Evolutionary conservation across 805 yeast genomes (phyloP), one percentile per base, ranked within the genome.

Genomic region (Scheffersomyces stipitis): DNA sequence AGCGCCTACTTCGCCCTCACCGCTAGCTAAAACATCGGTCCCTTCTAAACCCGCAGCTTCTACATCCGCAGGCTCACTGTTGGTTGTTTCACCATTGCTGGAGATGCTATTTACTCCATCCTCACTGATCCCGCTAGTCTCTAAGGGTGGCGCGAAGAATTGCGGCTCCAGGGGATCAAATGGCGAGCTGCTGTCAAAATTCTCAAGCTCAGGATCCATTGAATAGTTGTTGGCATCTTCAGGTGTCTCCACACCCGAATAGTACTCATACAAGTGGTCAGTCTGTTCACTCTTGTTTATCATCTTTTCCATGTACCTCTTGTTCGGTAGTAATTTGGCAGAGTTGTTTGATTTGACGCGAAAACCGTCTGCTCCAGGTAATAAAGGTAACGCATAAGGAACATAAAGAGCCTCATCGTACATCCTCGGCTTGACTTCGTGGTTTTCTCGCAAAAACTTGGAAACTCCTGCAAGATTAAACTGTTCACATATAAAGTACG

Each of bases 141-240:
- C 48, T 16, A 51, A 28, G 4, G 61, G 57, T 3, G 76, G 74
- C 2, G 90, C 83, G 61, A 89, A 89, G 53, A 76, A 87, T 52
- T 89, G 96, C 0, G 97, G 97, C 54, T 89, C 97, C 12, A 89
- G 80, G 0, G 97, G 96, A 57, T 89, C 88, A 58, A 87, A 86
- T n/a, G 71, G 69, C 5, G 82, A 80, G 20, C 68, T 74, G 34
- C 63, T 64, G 30, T 67, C 71, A 41, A 53, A 64, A 38, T 60
- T 58, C 38, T 64, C 73, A 44, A 49, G 44, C 31, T 56, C 77
- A 35, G 73, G 75, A 41, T 68, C 74, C 73, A 67, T 67, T 1
- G 67, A 60, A 44, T 66, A 68, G 45, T 65, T 74, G 40, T 69
- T 68, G 15, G 74, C 75, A 52, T 77, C 80, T 42, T 74, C 83